Evolutionary conservation across 768 basidiomycete genomes (phyloP), one percentile per base, ranked within the genome.

Genomic region (Lenzites betulinus): DNA sequence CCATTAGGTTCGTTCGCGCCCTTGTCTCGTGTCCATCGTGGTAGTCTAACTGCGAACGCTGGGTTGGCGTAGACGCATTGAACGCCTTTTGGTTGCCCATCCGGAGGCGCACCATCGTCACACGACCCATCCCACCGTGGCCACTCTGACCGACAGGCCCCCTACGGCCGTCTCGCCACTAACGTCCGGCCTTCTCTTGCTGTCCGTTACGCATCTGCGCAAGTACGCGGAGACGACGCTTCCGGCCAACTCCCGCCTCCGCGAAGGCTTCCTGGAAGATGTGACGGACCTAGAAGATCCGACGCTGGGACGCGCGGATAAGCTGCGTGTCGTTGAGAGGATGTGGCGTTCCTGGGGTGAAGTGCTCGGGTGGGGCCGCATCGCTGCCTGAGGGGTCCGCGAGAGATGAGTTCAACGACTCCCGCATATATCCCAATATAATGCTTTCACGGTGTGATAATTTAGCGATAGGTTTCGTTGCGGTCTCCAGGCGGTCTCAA

Each of bases 291-390:
- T 98, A 53, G 93, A 95, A 72, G 84, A 93, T 67, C 86, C 89
- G 0, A 77, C 76, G 62, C 70, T 95, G 51, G 82, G 82, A 8
- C 76, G 86, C 55, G 78, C 79, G 48, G 91, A 91, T 67, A 94
- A 95, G 75, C 70, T 92, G 69, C 75, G 80, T 47, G 88, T 95
- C 2, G 77, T 96, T 5, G 85, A 93, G 50, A 76, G 92, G 69
- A 93, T 96, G 86, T 93, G 94, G 92, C 83, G 89, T 66, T 85
- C 85, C 56, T 98, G 93, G 93, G 89, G 89, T 0, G 73, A 66
- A 7, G 75, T 78, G n/a, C 77, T 91, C 20, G 87, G 83, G 20
- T 94, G 87, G 90, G 75, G 73, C 22, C 64, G 69, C 22, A 53
- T 70, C 16, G 75, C 66, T 2, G 70, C 60, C 13, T 63, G 57